These are phyloP conservation scores for Cutaneotrichosporon sp. DNA, from an alignment of 1,284 basidiomycete species.

Conservation along the genomic window DNA sequence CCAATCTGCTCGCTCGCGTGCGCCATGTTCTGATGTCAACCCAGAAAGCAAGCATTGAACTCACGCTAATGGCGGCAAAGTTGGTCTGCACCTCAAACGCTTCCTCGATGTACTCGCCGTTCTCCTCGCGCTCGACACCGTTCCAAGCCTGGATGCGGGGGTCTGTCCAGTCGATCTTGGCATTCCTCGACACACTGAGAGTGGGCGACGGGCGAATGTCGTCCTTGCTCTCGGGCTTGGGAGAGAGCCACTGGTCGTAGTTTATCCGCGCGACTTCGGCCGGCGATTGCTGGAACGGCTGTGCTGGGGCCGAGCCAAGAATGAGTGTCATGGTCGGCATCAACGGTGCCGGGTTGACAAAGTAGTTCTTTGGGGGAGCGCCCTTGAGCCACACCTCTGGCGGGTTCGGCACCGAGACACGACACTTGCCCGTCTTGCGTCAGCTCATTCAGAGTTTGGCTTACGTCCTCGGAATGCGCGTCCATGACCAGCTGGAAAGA, in stretches of 20 bases:
- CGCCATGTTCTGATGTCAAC: conserved; percentile 28
- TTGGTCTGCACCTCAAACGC: conserved; percentile 29
- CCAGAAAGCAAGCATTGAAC: neutral
- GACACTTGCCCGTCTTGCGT: conserved; percentile 31
- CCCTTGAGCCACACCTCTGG: conserved; percentile 32
- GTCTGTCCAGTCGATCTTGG: conserved; percentile 43
- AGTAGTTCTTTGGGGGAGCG: conserved; percentile 38
- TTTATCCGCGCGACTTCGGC: conserved; percentile 18
- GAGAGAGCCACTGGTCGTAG: conserved; percentile 40
- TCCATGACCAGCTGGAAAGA: conserved; percentile 45
- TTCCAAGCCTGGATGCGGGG: conserved; percentile 42
- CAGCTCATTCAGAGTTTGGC: conserved; percentile 13
- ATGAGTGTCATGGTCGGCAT: conserved; percentile 32
- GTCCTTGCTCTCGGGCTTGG: conserved; percentile 22
- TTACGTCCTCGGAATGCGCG: conserved; percentile 41
- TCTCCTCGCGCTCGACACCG: conserved; percentile 37
- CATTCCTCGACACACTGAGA: conserved; percentile 23
- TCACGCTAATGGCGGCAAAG: conserved; percentile 23
- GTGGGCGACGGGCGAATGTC: conserved; percentile 36
- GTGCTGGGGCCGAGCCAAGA: conserved; percentile 13
- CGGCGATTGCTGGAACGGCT: conserved; percentile 9
- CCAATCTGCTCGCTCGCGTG: conserved; percentile 19
- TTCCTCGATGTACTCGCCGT: conserved; percentile 37
- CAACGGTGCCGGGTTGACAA: conserved; percentile 41
- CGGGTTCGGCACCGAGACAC: conserved; percentile 40